Conservation (phyloP, 2,329 filamentous ascomycete genomes). For the Diaporthe sp. region DNA sequence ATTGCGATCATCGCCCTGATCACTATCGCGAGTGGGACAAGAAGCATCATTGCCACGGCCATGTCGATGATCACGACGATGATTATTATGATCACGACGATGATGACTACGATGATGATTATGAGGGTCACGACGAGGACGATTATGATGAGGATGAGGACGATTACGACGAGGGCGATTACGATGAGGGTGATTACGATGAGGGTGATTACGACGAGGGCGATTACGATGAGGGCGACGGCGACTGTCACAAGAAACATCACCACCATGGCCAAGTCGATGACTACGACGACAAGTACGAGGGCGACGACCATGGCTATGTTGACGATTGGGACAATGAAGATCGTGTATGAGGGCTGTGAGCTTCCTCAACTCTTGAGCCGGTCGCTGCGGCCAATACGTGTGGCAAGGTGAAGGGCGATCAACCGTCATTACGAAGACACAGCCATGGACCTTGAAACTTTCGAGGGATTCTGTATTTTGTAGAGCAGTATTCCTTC, state of each 20-base stretch:
- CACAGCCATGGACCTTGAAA: conserved; percentile 32
- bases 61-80: not conserved
- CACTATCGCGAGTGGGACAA: conserved; percentile 17
- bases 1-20: conserved; percentile 6
- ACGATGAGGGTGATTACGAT: not conserved
- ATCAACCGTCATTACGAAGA: not conserved
- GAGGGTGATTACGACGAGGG: not conserved
- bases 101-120: not conserved
- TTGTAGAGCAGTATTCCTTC: conserved; percentile 35
- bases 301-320: conserved; percentile 8
- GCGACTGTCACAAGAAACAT: not conserved
- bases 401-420: not conserved
- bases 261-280: not conserved
- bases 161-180: not conserved
- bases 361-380: not conserved
- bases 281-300: not conserved
- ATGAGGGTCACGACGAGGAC: not conserved
- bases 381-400: not conserved
- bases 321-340: conserved; percentile 22
- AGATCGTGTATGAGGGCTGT: not conserved
- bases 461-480: conserved; percentile 21
- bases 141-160: not conserved
- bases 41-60: not conserved
- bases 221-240: not conserved
- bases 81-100: not conserved